These are phyloP conservation scores for Pleurotus sapidus DNA, from an alignment of 768 basidiomycete genomes.

Conservation along the genomic window DNA sequence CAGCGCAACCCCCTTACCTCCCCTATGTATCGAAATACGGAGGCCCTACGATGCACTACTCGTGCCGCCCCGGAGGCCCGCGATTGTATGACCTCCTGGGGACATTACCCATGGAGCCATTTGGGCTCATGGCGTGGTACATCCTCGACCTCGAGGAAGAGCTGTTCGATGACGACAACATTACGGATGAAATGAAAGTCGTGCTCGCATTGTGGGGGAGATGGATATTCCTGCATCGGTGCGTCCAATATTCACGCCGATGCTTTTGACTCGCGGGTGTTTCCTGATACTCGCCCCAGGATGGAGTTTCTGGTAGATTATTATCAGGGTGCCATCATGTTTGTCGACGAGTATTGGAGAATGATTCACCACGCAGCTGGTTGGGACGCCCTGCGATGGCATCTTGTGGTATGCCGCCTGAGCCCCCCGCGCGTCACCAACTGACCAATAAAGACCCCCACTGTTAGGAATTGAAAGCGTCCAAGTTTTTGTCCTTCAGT, in stretches of 20 bases:
- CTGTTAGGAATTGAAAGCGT: slow-evolving; percentile 49
- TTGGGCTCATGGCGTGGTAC: slow-evolving; percentile 67
- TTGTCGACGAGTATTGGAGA: slow-evolving; percentile 59
- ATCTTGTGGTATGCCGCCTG: slow-evolving; percentile 47
- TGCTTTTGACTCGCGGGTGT: background rate
- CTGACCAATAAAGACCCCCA: no score
- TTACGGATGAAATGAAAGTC: slow-evolving; percentile 74
- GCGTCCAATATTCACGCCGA: slow-evolving; percentile 9
- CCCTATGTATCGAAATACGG: slow-evolving; percentile 45
- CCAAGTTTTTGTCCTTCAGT: slow-evolving; percentile 46
- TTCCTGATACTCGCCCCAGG: slow-evolving; percentile 26
- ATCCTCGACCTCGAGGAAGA: slow-evolving; percentile 75
- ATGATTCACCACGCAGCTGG: slow-evolving; percentile 73
- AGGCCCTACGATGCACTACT: slow-evolving; percentile 46
- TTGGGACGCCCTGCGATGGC: slow-evolving; percentile 58
- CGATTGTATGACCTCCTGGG: slow-evolving; percentile 64
- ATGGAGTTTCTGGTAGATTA: slow-evolving; percentile 55
- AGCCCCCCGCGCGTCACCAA: no score
- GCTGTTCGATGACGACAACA: slow-evolving; percentile 67
- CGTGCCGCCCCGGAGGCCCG: slow-evolving; percentile 66
- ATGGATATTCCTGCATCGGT: slow-evolving; percentile 70
- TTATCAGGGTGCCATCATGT: slow-evolving; percentile 46
- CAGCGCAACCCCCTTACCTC: slow-evolving; percentile 47
- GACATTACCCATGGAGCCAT: slow-evolving; percentile 55
- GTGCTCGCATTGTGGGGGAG: slow-evolving; percentile 76